Percentiles rank a stretch among this genome's conserved stretches.
These are phyloP conservation scores for Penicillium thymicola DNA, from an alignment of 2,329 filamentous ascomycete species.

Conservation along the genomic window DNA sequence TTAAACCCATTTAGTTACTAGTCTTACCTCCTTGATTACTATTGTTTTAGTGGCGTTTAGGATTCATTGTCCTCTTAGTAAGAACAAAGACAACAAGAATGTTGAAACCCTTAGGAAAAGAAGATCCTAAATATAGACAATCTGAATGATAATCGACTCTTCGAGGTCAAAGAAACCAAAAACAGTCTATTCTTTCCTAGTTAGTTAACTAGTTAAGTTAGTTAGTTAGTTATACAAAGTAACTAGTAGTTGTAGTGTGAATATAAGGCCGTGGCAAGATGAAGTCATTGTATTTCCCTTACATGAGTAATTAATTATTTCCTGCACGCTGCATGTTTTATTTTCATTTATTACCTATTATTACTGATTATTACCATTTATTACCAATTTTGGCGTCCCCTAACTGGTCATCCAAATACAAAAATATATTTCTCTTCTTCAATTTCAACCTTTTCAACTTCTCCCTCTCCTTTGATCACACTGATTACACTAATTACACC, in stretches of 20 bases:
- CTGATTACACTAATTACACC: no score
- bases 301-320: conserved; percentile 1
- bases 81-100: not conserved
- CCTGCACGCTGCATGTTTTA: not conserved
- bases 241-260: not conserved
- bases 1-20: not conserved
- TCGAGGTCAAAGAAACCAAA: not conserved
- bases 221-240: no score
- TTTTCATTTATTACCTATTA: not conserved
- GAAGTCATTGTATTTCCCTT: conserved; percentile 6
- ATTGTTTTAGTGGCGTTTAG: not conserved
- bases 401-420: not conserved
- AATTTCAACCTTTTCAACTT: no score
- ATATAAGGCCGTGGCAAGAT: not conserved
- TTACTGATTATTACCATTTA: not conserved
- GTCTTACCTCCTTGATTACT: not conserved
- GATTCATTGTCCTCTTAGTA: not conserved
- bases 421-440: no score
- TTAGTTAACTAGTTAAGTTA: no score
- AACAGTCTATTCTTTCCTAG: no score
- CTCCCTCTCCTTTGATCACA: not conserved
- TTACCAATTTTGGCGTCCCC: not conserved
- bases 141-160: not conserved
- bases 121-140: not conserved
- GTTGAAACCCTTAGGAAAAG: not conserved